phyloP scores from a whole-genome alignment of 768 basidiomycete species.

The Pleurotus djamor region DNA sequence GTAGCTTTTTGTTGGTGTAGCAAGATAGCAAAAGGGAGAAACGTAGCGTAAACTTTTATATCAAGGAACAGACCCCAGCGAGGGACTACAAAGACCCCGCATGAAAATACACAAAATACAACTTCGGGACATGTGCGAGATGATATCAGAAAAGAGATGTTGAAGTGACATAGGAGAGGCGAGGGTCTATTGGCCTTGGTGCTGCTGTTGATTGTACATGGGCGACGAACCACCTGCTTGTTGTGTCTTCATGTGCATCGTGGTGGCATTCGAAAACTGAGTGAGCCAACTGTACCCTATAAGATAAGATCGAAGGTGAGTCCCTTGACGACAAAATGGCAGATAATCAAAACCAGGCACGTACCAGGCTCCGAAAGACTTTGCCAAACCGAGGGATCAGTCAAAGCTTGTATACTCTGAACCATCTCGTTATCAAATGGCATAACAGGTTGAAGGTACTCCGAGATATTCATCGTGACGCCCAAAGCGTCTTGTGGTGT shows the following conservation, averaged over 20 bases:
- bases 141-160: neutral
- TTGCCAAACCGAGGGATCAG: slow-evolving; percentile 52
- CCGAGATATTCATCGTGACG: slow-evolving; percentile 24
- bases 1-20: no score
- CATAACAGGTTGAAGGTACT: slow-evolving; percentile 52
- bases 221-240: neutral
- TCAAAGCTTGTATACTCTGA: slow-evolving; percentile 58
- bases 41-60: no score
- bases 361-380: slow-evolving; percentile 54
- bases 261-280: slow-evolving; percentile 7
- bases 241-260: slow-evolving; percentile 1
- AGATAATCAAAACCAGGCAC: slow-evolving; percentile 15
- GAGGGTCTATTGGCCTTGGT: neutral
- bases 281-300: slow-evolving; percentile 6
- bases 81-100: no score
- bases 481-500: slow-evolving; percentile 16
- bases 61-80: neutral
- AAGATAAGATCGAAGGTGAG: neutral
- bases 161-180: no score
- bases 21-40: no score
- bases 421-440: slow-evolving; percentile 59
- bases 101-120: neutral
- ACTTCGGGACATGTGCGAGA: neutral
- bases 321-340: neutral
- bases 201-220: slow-evolving; percentile 1